phyloP scores from a whole-genome alignment of 164 flowering plant genomes.

The Macadamia tetraphylla region DNA sequence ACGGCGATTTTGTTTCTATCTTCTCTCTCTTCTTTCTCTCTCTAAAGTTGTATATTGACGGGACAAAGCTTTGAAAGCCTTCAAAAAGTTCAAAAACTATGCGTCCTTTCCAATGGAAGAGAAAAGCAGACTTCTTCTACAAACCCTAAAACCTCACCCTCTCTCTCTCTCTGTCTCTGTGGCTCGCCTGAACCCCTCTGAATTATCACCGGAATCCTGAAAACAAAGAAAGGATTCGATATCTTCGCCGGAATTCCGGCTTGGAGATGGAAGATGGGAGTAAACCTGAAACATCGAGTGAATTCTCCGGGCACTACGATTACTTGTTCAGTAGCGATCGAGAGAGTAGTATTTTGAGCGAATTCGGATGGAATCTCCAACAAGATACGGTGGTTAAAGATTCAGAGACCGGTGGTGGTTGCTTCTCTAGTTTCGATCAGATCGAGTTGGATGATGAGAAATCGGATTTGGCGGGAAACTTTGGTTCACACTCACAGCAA shows the following conservation, averaged over 20 bases:
- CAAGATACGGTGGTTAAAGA: slow-evolving; percentile 1
- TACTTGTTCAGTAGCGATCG: slow-evolving; percentile 30
- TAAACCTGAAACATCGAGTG: slow-evolving; percentile 19
- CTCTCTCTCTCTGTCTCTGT: neutral
- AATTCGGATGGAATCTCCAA: slow-evolving; percentile 47
- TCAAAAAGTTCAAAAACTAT: slow-evolving; percentile 13
- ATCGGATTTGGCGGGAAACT: no score
- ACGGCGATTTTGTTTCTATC: slow-evolving; percentile 19
- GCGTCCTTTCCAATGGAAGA: slow-evolving; percentile 5
- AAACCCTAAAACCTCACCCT: slow-evolving; percentile 21
- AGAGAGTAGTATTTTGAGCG: slow-evolving; percentile 38
- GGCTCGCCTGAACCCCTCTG: slow-evolving; percentile 3
- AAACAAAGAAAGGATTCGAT: neutral
- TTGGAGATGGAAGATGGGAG: slow-evolving; percentile 29
- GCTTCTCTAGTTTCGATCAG: slow-evolving; percentile 13
- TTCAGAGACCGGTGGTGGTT: neutral
- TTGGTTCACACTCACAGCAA: no score
- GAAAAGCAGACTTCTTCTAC: slow-evolving; percentile 2
- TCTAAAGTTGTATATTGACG: slow-evolving; percentile 3
- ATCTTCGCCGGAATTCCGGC: neutral
- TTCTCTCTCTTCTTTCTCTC: neutral
- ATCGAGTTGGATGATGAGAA: neutral
- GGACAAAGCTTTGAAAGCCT: slow-evolving; percentile 9
- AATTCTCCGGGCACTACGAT: slow-evolving; percentile 11
- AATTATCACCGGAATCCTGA: neutral